Base-by-base conservation (phyloP, 768 basidiomycete species). In the Mycena galopus region DNA sequence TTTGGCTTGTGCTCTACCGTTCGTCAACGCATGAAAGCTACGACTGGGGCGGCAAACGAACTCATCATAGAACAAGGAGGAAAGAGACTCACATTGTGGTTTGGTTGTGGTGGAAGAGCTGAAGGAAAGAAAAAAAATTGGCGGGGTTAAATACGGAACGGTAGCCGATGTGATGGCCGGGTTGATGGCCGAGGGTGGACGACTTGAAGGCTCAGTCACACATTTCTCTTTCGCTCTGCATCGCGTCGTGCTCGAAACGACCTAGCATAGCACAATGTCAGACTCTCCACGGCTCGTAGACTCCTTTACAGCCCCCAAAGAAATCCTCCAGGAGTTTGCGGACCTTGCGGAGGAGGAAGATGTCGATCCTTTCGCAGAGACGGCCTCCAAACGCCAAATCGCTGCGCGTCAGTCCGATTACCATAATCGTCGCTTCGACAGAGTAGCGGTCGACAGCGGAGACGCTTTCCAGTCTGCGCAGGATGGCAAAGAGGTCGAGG, bases 261-360 rank as follows among this genome's bases (percentile, higher is more conserved):
- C n/a, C n/a, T n/a, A n/a, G n/a, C n/a, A n/a, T n/a, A n/a, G 8
- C 25, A 85, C 83, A 84, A 90, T 88, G 87, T 89, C 89, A 73
- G 84, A 83, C 73, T 90, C 90, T 74, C 90, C 90, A 71, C 90
- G 94, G 81, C 89, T 96, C 69, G 88, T 96, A 73, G 95, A 96
- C 88, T 95, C 94, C 63, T 97, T 92, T 82, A 96, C 96, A 72
- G 97, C 89, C 53, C 96, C 96, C 16, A 97, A 95, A 84, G 96
- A 99, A 70, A 87, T 99, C 63, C 88, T 99, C 47, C 90, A 96
- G 81, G 98, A 99, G 83, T 98, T 99, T 75, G 93, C 93, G 32
- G 92, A 96, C 67, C 89, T 97, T 80, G 96, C 95, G 19, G 97
- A 98, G 77, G 96, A 96, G 79, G 97, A 98, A 78, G 89, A 97